A percentile compares a stretch with the other conserved stretches of the same genome.
These are phyloP conservation scores for Paramecium octaurelia DNA, from an alignment of 73 alveolate genomes.

Conservation along the genomic window DNA sequence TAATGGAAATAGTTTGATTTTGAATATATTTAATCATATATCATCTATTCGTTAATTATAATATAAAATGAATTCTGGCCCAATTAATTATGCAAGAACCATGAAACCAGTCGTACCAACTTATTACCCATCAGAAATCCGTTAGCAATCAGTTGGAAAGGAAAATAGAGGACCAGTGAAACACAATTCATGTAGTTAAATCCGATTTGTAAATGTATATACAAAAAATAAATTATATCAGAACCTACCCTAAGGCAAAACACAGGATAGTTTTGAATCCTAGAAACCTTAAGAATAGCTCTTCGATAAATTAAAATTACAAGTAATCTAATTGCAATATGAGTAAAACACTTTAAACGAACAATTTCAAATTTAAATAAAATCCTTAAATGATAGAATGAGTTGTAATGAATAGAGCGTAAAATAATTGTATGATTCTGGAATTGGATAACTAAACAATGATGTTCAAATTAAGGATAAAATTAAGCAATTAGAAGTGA, in stretches of 20 bases:
- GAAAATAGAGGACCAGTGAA: not conserved
- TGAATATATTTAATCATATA: not conserved
- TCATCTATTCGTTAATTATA: not conserved
- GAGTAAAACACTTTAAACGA: constrained; percentile 9
- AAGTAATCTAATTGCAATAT: not conserved
- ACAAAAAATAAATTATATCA: not conserved
- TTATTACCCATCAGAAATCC: not conserved
- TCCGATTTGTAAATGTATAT: not conserved
- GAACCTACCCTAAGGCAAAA: not conserved
- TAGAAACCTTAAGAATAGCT: not conserved
- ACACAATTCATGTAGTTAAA: constrained; percentile 6
- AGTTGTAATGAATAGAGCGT: not conserved
- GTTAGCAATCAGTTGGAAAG: not conserved
- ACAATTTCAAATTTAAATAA: constrained; percentile 30
- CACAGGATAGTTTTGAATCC: not conserved
- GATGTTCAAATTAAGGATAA: not conserved
- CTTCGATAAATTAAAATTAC: not conserved
- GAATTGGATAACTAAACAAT: not conserved
- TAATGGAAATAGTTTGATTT: not conserved
- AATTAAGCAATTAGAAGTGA: not conserved
- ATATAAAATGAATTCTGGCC: not conserved
- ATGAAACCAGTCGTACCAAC: constrained; percentile 1
- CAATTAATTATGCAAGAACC: not conserved
- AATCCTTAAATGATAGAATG: not conserved
- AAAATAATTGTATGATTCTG: not conserved